Percentiles rank a stretch among this genome's conserved stretches.
These are phyloP conservation scores for Ogataea polymorpha DNA, from an alignment of 805 yeast species.

Conservation along the genomic window DNA sequence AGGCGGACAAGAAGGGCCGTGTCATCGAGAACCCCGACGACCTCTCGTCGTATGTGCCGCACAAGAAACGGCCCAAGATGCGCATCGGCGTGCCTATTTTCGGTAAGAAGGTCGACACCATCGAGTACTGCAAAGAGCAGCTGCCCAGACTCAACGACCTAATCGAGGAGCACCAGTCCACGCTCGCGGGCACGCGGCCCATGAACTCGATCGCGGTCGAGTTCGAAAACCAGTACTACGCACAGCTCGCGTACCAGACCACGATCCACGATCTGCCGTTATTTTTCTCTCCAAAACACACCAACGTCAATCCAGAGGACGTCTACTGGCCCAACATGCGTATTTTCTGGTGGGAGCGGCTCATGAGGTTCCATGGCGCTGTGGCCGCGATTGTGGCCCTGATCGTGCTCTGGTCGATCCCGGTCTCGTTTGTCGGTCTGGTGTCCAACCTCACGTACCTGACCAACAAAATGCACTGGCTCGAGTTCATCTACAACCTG, in stretches of 20 bases:
- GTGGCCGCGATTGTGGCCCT: slow-evolving; percentile 51
- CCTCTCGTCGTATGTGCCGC: slow-evolving; percentile 57
- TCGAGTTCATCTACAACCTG: slow-evolving; percentile 53
- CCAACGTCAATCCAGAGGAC: slow-evolving; percentile 63
- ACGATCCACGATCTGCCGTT: slow-evolving; percentile 64
- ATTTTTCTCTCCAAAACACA: slow-evolving; percentile 54
- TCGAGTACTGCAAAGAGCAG: slow-evolving; percentile 52
- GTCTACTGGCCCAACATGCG: slow-evolving; percentile 72
- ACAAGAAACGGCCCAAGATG: slow-evolving; percentile 63
- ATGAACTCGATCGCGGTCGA: slow-evolving; percentile 80
- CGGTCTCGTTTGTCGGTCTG: slow-evolving; percentile 76
- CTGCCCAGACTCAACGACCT: slow-evolving; percentile 57
- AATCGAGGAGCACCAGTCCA: slow-evolving; percentile 51
- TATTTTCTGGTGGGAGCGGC: slow-evolving; percentile 76
- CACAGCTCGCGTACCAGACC: slow-evolving; percentile 69
- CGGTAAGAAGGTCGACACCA: slow-evolving; percentile 64
- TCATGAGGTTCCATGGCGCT: slow-evolving; percentile 52
- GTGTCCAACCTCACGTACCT: slow-evolving; percentile 65
- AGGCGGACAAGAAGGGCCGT: slow-evolving; percentile 65
- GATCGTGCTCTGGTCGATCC: slow-evolving; percentile 68
- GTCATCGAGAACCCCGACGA: slow-evolving; percentile 44
- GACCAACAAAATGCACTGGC: slow-evolving; percentile 52
- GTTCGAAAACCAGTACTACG: slow-evolving; percentile 70
- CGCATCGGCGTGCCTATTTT: slow-evolving; percentile 34
- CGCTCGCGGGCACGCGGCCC: slow-evolving; percentile 48